Evolutionary conservation across 2,329 filamentous ascomycete genomes (phyloP).

Genomic region (Sclerotinia minor): DNA sequence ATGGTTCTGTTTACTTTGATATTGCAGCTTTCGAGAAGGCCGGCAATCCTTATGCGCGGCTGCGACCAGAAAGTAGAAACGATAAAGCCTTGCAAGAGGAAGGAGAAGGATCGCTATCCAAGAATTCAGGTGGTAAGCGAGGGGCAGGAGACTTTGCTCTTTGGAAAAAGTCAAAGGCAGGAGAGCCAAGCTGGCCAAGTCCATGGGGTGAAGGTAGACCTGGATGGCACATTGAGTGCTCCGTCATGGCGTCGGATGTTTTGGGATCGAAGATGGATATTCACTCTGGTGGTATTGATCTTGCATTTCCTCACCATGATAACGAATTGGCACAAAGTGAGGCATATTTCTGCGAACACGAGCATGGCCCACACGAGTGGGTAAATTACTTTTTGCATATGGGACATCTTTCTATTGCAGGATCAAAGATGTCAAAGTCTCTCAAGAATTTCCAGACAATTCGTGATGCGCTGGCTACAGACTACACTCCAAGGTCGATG

Average conservation of each 20-base stretch:
- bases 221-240: constrained; percentile 98
- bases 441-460: constrained; percentile 97
- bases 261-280: constrained; percentile 85
- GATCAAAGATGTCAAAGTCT: constrained; percentile 94
- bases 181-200: constrained; percentile 87
- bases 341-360: constrained; percentile 59
- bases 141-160: constrained; percentile 83
- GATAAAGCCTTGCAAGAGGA: constrained; percentile 83
- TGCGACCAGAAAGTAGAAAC: constrained; percentile 82
- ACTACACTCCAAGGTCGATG: constrained; percentile 76
- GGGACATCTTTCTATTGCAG: constrained; percentile 86
- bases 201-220: constrained; percentile 86
- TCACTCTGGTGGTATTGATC: constrained; percentile 79
- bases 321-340: constrained; percentile 91
- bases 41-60: constrained; percentile 80
- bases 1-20: constrained; percentile 59
- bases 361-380: constrained; percentile 24
- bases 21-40: constrained; percentile 57
- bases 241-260: constrained; percentile 90
- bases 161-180: constrained; percentile 90
- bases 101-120: constrained; percentile 77
- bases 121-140: constrained; percentile 55
- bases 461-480: constrained; percentile 69
- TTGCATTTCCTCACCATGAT: constrained; percentile 89
- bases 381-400: constrained; percentile 81